phyloP scores from a whole-genome alignment of 495 filamentous ascomycete genomes.

The Penicillium psychrofluorescens region DNA sequence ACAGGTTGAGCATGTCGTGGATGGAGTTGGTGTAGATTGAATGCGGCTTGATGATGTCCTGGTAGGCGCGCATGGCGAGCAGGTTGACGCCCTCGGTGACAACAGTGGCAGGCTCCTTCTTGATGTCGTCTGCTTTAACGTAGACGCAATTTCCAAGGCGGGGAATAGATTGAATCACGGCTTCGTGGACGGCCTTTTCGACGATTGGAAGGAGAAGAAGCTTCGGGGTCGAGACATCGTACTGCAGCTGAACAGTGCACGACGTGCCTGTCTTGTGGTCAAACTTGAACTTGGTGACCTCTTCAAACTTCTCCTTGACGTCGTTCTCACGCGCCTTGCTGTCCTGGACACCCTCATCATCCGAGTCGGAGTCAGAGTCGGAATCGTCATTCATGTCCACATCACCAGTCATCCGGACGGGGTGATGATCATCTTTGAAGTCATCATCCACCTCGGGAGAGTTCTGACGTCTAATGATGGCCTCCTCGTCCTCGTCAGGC shows the following conservation, averaged over 20 bases:
- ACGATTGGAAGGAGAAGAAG: conserved; percentile 86
- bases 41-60: conserved; percentile 80
- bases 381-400: conserved; percentile 21
- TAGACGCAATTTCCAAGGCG: conserved; percentile 65
- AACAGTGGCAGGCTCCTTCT: conserved; percentile 49
- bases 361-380: conserved; percentile 26
- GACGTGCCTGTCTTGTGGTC: conserved; percentile 65
- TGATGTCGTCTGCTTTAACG: conserved; percentile 55
- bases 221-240: conserved; percentile 74
- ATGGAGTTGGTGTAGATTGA: conserved; percentile 89
- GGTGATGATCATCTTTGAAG: conserved; percentile 19
- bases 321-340: conserved; percentile 54
- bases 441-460: conserved; percentile 35
- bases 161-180: conserved; percentile 81
- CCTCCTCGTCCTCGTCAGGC: conserved; percentile 86
- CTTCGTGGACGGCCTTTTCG: conserved; percentile 63
- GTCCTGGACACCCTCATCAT: conserved; percentile 33
- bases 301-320: conserved; percentile 54
- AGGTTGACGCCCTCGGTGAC: conserved; percentile 85
- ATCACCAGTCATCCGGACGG: conserved; percentile 8
- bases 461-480: conserved; percentile 47
- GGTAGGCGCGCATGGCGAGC: conserved; percentile 78
- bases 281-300: conserved; percentile 71
- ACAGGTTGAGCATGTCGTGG: conserved; percentile 69
- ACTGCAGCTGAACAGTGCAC: conserved; percentile 79